Base-by-base conservation (phyloP, 1,284 basidiomycete species). In the Neolentinus lepideus region DNA sequence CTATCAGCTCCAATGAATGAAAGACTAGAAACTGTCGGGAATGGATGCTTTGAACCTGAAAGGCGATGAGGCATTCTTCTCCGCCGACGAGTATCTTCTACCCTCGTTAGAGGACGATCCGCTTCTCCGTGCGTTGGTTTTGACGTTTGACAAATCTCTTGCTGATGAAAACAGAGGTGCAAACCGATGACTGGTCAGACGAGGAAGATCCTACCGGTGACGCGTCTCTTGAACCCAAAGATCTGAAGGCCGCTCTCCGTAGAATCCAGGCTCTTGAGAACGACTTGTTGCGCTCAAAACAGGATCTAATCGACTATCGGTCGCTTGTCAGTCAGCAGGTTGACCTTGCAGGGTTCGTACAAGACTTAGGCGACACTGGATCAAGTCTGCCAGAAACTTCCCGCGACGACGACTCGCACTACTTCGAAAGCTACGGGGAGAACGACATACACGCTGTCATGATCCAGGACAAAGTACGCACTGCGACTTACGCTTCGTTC, bases 391-490 rank as follows among this genome's bases (percentile, higher is more conserved):
- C 25, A 50, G 48, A 66, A 52, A 57, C 66, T 12, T 43, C 57
- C 27, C 73, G 85, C 35, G 92, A 95, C 62, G 92, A 97, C 63
- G 96, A 98, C 68, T 82, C 90, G 0, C 91, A 97, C 67, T 99
- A 99, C 71, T 99, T 98, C 71, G 81, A 92, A 58, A 92, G 88
- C 60, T 98, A 99, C 65, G 90, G 82, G n/a, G 86, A 86, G 61
- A 96, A 97, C 64, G 93, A 90, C 60, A 90, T 91, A 45, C 88
- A 90, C 60, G 80, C 85, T 1, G 75, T 87, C 36, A 90, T 90
- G 88, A 86, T 87, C 60, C 82, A 85, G 66, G 96, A 99, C 69
- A 88, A 88, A 71, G 92, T 96, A 51, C 83, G 96, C 47, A 99
- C 96, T 0, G 87, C 95, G 19, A 88, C 92, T 1, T 99, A 98